Evolutionary conservation across 768 basidiomycete genomes (phyloP).

Genomic region (Pleurotus tuoliensis): DNA sequence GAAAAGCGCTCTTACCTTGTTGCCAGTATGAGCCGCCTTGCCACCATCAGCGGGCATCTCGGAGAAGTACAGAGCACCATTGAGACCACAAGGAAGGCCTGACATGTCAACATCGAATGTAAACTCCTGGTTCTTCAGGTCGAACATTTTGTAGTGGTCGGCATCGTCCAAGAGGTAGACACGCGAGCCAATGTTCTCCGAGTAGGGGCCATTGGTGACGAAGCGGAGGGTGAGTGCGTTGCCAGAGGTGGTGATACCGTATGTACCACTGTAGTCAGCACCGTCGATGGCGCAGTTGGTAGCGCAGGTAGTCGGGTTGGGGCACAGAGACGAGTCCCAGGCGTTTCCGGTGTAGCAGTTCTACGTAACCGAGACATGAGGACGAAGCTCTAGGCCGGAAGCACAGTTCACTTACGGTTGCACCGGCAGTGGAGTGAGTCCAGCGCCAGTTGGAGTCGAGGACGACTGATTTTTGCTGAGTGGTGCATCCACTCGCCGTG

Average conservation of each 20-base stretch:
- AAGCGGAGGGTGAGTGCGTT: slow-evolving; percentile 27
- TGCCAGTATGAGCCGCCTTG: background rate
- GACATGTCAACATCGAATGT: slow-evolving; percentile 60
- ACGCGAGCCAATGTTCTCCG: slow-evolving; percentile 14
- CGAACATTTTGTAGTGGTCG: slow-evolving; percentile 24
- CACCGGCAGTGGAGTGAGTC: slow-evolving; percentile 30
- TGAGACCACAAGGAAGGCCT: slow-evolving; percentile 31
- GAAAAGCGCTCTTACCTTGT: too few species aligned
- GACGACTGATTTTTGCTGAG: slow-evolving; percentile 11
- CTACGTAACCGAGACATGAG: background rate
- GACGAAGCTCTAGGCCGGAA: background rate
- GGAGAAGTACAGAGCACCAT: slow-evolving; percentile 7
- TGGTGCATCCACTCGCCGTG: slow-evolving; percentile 38
- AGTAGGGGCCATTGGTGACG: slow-evolving; percentile 20
- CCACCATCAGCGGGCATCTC: slow-evolving; percentile 1
- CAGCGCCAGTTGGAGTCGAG: slow-evolving; percentile 56
- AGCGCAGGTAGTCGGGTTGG: slow-evolving; percentile 22
- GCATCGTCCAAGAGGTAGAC: background rate
- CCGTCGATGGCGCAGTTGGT: slow-evolving; percentile 17
- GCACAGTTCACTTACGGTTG: background rate
- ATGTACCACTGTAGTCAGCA: slow-evolving; percentile 31
- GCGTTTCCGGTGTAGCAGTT: slow-evolving; percentile 38
- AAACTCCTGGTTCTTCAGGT: slow-evolving; percentile 54
- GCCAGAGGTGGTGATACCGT: slow-evolving; percentile 33
- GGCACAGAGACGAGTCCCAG: slow-evolving; percentile 38